Evolutionary conservation across 179 eudicot genomes (phyloP).

Genomic region (Heliamphora pulchella): DNA sequence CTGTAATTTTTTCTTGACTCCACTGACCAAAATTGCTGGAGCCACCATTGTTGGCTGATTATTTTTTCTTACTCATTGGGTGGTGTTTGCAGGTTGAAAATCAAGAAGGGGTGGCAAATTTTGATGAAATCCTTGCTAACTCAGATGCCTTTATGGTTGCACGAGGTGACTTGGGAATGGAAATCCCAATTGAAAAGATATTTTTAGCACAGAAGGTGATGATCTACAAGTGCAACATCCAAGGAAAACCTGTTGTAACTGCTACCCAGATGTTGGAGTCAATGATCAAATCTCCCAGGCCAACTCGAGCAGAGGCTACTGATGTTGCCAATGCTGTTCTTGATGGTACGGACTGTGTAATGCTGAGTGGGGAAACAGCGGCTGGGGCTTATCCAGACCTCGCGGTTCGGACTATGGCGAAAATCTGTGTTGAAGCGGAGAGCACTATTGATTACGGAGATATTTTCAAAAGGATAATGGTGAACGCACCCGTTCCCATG

Average conservation of each 20-base stretch:
- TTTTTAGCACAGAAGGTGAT: conserved; percentile 41
- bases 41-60: not conserved
- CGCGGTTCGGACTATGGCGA: conserved; percentile 39
- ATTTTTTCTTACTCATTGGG: not conserved
- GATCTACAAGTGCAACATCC: conserved; percentile 42
- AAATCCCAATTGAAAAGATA: conserved; percentile 43
- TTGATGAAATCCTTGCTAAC: conserved; percentile 38
- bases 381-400: conserved; percentile 44
- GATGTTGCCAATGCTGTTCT: conserved; percentile 46
- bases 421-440: conserved; percentile 40
- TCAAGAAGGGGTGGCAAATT: conserved; percentile 43
- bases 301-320: conserved; percentile 45
- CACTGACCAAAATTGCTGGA: not conserved
- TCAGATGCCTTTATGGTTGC: conserved; percentile 46
- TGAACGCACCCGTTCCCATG: conserved; percentile 37
- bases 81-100: conserved; percentile 32
- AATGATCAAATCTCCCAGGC: conserved; percentile 43
- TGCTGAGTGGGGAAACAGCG: conserved; percentile 47
- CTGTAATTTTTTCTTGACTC: too few species aligned
- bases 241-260: conserved; percentile 41
- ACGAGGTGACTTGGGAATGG: conserved; percentile 43
- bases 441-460: conserved; percentile 33
- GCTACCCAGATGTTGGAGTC: conserved; percentile 47
- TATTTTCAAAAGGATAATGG: conserved; percentile 29
- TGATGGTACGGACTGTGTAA: conserved; percentile 44